Base-by-base conservation (phyloP, 805 yeast species). In the Kodamaea restingae region DNA sequence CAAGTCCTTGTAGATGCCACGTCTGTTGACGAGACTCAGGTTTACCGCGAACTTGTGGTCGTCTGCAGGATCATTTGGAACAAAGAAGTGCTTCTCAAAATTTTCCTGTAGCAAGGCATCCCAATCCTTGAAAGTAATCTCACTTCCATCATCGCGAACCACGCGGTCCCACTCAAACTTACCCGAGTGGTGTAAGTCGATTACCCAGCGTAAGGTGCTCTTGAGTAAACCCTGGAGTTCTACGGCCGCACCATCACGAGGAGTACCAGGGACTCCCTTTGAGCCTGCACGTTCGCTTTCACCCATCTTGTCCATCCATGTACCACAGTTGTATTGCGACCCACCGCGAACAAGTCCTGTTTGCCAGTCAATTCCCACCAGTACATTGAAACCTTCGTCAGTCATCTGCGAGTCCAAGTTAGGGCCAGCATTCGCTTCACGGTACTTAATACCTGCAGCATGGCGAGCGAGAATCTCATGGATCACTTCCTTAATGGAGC, bases 301-400 rank as follows among this genome's bases (percentile, higher is more conserved):
- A 18, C 98, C 98, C 98, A 91, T 91, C 65, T 91, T 91, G 63
- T 91, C 98, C 96, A 90, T 91, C 98, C 98, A 91, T 0, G 98
- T 93, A 15, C 98, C 98, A 67, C 98, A 91, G 57, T 91, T 91
- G 58, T 65, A 78, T 60, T 85, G 95, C 35, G 86, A 85, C 2
- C 98, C 98, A 33, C 98, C 98, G 58, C 79, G 84, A 3, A 90
- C 67, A 21, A 93, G 65, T 1, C 98, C 98, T 9, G 85, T 88
- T 0, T 67, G 53, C 97, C 97, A 91, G 58, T 91, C 97, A 32
- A 90, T 88, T 42, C 63, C 52, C 1, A 90, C 75, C 46, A 77
- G 75, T 32, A 91, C 90, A 57, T 91, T 84, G 68, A 91, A 91
- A 0, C 98, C 98, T 53, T 84, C 87, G 56, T 82, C 88, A 38